phyloP scores from a whole-genome alignment of 345 rosid species.

The Murraya paniculata region DNA sequence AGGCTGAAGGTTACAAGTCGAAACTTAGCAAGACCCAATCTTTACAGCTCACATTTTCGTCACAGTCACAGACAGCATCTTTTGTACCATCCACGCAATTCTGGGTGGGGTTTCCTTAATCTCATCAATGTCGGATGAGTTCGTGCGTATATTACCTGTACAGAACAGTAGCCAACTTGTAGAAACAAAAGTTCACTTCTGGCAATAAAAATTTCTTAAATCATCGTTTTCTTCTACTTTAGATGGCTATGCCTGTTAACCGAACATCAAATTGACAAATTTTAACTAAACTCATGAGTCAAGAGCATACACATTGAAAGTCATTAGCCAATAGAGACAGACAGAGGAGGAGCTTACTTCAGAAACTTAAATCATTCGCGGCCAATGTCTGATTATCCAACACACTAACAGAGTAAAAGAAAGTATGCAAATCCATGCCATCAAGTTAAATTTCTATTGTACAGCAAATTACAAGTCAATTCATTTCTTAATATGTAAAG shows the following conservation, averaged over 20 bases:
- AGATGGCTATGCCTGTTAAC: not conserved
- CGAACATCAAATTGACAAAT: not conserved
- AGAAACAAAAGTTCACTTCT: not conserved
- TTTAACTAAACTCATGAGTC: no score
- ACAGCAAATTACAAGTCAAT: not conserved
- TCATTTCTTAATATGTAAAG: not conserved
- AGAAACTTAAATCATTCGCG: no score
- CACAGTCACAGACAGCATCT: not conserved
- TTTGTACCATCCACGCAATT: slow-evolving; percentile 14
- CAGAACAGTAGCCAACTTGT: not conserved
- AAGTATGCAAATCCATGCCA: not conserved
- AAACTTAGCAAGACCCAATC: no score
- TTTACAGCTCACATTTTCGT: slow-evolving; percentile 14
- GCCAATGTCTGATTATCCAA: not conserved
- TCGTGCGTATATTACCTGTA: not conserved
- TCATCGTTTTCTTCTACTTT: not conserved
- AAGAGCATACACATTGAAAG: not conserved
- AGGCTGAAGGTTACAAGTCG: no score
- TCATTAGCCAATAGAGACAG: no score
- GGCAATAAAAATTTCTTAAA: not conserved
- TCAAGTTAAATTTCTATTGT: not conserved
- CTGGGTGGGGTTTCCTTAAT: slow-evolving; percentile 23
- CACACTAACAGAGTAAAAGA: no score
- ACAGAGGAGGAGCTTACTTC: no score
- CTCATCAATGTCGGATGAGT: slow-evolving; percentile 15